Base-by-base conservation (phyloP, 768 basidiomycete genomes). In the Podaxis mareebaensis region DNA sequence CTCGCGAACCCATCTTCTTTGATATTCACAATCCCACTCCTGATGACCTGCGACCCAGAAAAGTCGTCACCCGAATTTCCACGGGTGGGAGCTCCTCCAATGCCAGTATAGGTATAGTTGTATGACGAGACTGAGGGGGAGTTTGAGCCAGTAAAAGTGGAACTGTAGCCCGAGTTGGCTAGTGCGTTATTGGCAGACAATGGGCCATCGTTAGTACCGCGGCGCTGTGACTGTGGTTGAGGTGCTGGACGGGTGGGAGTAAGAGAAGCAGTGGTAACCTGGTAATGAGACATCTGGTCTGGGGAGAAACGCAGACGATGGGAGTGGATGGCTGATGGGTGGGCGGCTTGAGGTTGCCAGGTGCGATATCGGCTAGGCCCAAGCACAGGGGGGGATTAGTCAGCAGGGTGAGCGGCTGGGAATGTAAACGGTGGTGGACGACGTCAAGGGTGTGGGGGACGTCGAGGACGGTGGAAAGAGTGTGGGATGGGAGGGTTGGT, bases 1-100 rank as follows among this genome's bases (percentile, higher is more conserved):
- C 91, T 92, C 2, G 91, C 88, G 66, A 98, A 88, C 2, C 94
- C 92, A 55, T 97, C 96, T 74, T 99, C 96, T 81, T 99, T 99
- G 70, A 96, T 81, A 73, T 84, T 90, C 51, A 92, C 94, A 48
- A 78, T 77, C n/a, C 92, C 96, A 60, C 78, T 78, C 49, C 93
- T 79, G 52, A 95, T 77, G 57, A 90, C 73, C 53, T 85, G 82
- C 1, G 79, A 71, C 60, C 75, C 77, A 22, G 65, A 63, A n/a
- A 71, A 60, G 17, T 76, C 73, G 13, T 78, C 76, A 24, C 69
- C 63, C 2, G 54, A 20, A 24, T 62, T 62, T 44, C 75, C 78
- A 60, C 87, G 81, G 74, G 85, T 83, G 30, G 92, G 92, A 1
- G 91, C 89, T 51, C 85, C 92, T 54, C 92, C 92, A 65, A 93